A percentile compares a stretch with the other conserved stretches of the same genome.
These are phyloP conservation scores for Huntiella abstrusa DNA, from an alignment of 2,329 filamentous ascomycete genomes.

Conservation along the genomic window DNA sequence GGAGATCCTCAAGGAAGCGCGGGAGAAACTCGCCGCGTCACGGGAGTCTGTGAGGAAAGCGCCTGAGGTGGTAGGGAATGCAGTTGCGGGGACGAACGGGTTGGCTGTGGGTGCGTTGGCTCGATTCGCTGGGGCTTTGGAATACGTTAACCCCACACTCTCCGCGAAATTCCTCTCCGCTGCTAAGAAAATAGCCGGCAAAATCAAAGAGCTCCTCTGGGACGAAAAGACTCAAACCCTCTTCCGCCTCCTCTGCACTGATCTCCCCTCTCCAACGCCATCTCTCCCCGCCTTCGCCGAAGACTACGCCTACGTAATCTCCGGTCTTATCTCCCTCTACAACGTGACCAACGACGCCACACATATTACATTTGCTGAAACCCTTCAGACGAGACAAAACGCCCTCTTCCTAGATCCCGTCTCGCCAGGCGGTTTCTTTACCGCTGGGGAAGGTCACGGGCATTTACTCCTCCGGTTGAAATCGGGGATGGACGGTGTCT, in stretches of 20 bases:
- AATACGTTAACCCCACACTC: conserved; percentile 35
- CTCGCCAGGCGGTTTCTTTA: conserved; percentile 46
- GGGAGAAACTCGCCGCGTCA: conserved; percentile 48
- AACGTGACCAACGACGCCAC: conserved; percentile 59
- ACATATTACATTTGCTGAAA: conserved; percentile 64
- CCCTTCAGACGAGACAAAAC: conserved; percentile 43
- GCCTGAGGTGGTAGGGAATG: conserved; percentile 72
- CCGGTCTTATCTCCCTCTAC: conserved; percentile 68
- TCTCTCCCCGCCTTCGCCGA: conserved; percentile 78
- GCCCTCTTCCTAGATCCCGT: conserved; percentile 52
- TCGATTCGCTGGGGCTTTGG: conserved; percentile 51
- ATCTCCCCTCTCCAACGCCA: conserved; percentile 29
- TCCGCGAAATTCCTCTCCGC: conserved; percentile 42
- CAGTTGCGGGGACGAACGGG: conserved; percentile 75
- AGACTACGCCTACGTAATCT: conserved; percentile 80
- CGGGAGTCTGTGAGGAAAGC: conserved; percentile 55
- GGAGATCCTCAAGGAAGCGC: conserved; percentile 46
- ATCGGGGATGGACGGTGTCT: conserved; percentile 82
- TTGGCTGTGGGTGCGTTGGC: conserved; percentile 72
- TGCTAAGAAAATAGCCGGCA: conserved; percentile 50
- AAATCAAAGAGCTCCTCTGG: conserved; percentile 59
- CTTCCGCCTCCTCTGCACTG: conserved; percentile 55
- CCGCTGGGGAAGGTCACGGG: conserved; percentile 40
- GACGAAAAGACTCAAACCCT: conserved; percentile 41
- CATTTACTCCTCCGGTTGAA: conserved; percentile 74